These are phyloP conservation scores for Scheffersomyces lignicola DNA, from an alignment of 1,139 yeast species.

Conservation along the genomic window DNA sequence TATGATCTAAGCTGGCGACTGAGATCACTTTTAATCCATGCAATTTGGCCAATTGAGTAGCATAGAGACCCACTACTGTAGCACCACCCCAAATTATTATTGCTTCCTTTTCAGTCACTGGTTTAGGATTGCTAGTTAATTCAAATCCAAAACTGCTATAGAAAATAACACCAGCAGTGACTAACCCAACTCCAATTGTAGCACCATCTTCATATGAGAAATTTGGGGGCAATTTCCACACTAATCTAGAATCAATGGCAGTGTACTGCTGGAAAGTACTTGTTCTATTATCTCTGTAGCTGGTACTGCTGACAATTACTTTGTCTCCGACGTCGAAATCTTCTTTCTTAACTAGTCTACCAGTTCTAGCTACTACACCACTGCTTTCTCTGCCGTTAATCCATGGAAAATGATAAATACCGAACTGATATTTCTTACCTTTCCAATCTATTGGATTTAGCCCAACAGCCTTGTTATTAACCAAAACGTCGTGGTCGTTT, in stretches of 20 bases:
- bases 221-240: slow-evolving; percentile 37
- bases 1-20: slow-evolving; percentile 35
- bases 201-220: slow-evolving; percentile 40
- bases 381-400: slow-evolving; percentile 49
- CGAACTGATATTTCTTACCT: slow-evolving; percentile 47
- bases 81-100: slow-evolving; percentile 51
- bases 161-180: slow-evolving; percentile 43
- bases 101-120: slow-evolving; percentile 14
- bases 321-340: slow-evolving; percentile 29
- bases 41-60: slow-evolving; percentile 41
- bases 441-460: slow-evolving; percentile 54
- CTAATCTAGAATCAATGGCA: slow-evolving; percentile 42
- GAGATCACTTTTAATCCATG: slow-evolving; percentile 41
- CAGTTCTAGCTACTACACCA: slow-evolving; percentile 36
- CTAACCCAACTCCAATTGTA: slow-evolving; percentile 48
- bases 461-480: slow-evolving; percentile 42
- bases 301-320: slow-evolving; percentile 44
- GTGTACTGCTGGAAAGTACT: slow-evolving; percentile 50
- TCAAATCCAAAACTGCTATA: slow-evolving; percentile 29
- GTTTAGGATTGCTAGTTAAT: slow-evolving; percentile 7
- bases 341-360: slow-evolving; percentile 23
- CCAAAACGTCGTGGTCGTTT: slow-evolving; percentile 32
- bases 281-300: slow-evolving; percentile 46
- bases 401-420: slow-evolving; percentile 51
- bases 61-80: slow-evolving; percentile 45